phyloP scores from a whole-genome alignment of 2,329 filamentous ascomycete genomes.

The Aspergillus uvarum region DNA sequence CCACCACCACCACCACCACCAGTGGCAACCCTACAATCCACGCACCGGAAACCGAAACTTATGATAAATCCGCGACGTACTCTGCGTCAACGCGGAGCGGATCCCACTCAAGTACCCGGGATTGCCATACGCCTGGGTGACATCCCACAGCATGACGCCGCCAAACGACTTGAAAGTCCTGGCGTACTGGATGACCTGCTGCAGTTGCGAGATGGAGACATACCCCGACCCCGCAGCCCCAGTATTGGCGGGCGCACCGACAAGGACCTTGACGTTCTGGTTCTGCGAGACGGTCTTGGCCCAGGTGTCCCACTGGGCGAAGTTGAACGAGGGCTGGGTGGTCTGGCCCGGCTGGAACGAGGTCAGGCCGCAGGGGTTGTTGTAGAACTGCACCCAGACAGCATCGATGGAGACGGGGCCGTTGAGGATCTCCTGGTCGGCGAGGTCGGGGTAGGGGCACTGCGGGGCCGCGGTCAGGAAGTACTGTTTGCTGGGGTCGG shows the following conservation, averaged over 20 bases:
- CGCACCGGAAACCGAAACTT: slow-evolving; percentile 3
- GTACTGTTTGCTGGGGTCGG: slow-evolving; percentile 53
- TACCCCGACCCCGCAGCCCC: slow-evolving; percentile 59
- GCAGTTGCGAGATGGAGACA: slow-evolving; percentile 48
- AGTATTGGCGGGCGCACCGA: slow-evolving; percentile 60
- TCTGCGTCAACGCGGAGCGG: slow-evolving; percentile 32
- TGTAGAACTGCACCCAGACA: slow-evolving; percentile 66
- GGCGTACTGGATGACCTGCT: slow-evolving; percentile 53
- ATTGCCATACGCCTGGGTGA: slow-evolving; percentile 61
- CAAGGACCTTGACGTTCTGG: slow-evolving; percentile 58
- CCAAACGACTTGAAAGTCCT: slow-evolving; percentile 61
- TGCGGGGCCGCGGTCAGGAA: slow-evolving; percentile 67
- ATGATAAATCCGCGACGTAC: slow-evolving; percentile 8
- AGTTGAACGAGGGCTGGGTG: slow-evolving; percentile 59
- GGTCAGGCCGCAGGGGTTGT: slow-evolving; percentile 64
- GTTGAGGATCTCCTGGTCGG: slow-evolving; percentile 58
- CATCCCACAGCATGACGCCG: slow-evolving; percentile 70
- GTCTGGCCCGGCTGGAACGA: slow-evolving; percentile 49
- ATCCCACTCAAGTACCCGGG: slow-evolving; percentile 55
- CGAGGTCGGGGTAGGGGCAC: slow-evolving; percentile 64
- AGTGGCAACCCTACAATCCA: background rate
- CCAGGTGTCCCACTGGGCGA: slow-evolving; percentile 65
- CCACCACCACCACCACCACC: background rate
- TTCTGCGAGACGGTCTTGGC: slow-evolving; percentile 59
- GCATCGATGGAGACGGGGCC: slow-evolving; percentile 59